Evolutionary conservation across 176 grass and related monocot genomes (phyloP), one percentile per base, ranked within the genome.

Genomic region (Secale cereale): DNA sequence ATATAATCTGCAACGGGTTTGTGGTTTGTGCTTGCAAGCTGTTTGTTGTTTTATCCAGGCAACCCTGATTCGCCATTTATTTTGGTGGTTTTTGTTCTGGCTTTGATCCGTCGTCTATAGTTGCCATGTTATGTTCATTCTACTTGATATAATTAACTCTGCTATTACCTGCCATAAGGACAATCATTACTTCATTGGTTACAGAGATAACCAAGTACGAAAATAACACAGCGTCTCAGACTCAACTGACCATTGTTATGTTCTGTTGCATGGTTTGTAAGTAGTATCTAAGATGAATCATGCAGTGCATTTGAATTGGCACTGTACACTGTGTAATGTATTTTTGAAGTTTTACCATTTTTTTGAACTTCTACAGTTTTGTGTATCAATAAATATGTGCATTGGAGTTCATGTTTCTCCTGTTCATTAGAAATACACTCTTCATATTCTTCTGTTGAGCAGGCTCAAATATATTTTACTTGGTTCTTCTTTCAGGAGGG

Each of bases 371-470:
- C 22, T 65, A 10, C 59, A 11, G 15, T 72, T 79, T 35, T 27
- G 11, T 83, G 19, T 78, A 64, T 77, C 78, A 19, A 65, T 63
- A 50, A 62, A 30, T 28, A 23, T 37, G 19, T 65, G 22, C 77
- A 11, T 40, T 16, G 29, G 37, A 48, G 8, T 79, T 76, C 6
- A 33, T 88, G 9, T 60, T 82, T 70, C 28, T 13, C 22, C 15
- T 43, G 28, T 87, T 62, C n/a, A 71, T 86, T 29, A 29, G 31
- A 65, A 71, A 30, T 86, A 78, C 78, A 63, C 71, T 52, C 71
- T 70, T 17, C 20, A 25, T 54, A 28, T 79, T 86, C 16, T 52
- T 85, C 39, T 76, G 11, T 74, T 85, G 45, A 29, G 56, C 88
- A 86, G 74, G 74, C 57, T 70, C 76, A 19, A 65, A 76, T 40